Base-by-base conservation (phyloP, 192 early-diverging fungal species). In the Umbelopsis sp. region DNA sequence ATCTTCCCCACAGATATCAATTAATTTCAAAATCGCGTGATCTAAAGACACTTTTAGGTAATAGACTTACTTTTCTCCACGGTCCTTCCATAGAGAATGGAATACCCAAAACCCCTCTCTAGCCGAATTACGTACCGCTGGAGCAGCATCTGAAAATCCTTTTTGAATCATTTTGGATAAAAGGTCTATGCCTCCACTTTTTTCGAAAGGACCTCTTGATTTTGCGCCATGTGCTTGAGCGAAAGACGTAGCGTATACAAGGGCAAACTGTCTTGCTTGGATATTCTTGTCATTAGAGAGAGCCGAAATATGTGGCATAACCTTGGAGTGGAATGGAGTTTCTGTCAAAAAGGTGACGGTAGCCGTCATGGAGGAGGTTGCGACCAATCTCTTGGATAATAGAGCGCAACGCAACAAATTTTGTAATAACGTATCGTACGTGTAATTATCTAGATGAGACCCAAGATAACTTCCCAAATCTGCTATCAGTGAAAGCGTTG, bases 241-340 rank as follows among this genome's bases (percentile, higher is more conserved):
- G 3, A 81, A 47, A 7, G 50, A 44, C 32, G 66, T 67, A 14
- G 67, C 62, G 69, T 74, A 84, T 0, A 50, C 54, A 49, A 79
- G 52, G 2, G 73, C 68, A 71, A 54, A 77, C 16, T 68, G 45
- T 32, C 82, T 69, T 32, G 70, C 56, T 56, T 81, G 80, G 12
- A 68, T 70, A 45, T 79, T 84, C 66, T 84, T 81, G 51, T 84
- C 82, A 25, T 66, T 71, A 50, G 81, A 71, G 4, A 80, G 49
- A 43, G 71, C 21, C 72, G 65, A 76, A 2, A 84, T 12, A 21
- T 78, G 53, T 38, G 68, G 67, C 12, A 75, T 66, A 4, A 73
- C 45, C 50, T 76, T 79, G 26, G 66, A 32, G 70, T 84, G 78
- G 67, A 71, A 81, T 32, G 72, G 68, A 14, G 77, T 59, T 52